phyloP scores from a whole-genome alignment of 805 yeast genomes.

The Helenozyma rhizophorensis region DNA sequence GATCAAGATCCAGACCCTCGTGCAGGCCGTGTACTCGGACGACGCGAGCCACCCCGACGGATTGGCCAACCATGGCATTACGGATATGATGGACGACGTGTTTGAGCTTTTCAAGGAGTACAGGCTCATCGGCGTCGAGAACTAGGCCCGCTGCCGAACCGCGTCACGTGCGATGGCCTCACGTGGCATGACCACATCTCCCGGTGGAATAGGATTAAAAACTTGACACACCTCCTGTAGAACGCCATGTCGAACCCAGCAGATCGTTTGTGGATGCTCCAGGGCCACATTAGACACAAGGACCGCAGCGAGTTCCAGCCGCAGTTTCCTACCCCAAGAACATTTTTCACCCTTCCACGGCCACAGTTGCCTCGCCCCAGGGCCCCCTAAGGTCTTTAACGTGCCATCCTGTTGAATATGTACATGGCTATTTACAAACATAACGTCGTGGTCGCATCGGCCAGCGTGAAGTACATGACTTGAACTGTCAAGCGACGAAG shows the following conservation, averaged over 20 bases:
- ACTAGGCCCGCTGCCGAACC: conserved; percentile 1
- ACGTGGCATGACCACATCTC: too few relatives aligned
- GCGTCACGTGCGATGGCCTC: conserved; percentile 1
- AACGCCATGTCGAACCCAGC: conserved; percentile 13
- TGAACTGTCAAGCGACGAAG: too few relatives aligned
- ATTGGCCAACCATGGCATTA: conserved; percentile 49
- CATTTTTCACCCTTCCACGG: too few relatives aligned
- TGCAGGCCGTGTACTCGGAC: conserved; percentile 59
- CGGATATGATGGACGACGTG: conserved; percentile 50
- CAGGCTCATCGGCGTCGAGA: conserved; percentile 40
- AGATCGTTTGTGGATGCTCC: conserved; percentile 16
- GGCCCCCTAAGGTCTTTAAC: too few relatives aligned
- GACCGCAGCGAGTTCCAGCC: conserved; percentile 12
- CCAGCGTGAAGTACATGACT: too few relatives aligned
- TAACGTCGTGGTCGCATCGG: too few relatives aligned
- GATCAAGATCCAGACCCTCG: conserved; percentile 68
- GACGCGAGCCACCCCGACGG: conserved; percentile 19
- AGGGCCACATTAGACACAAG: conserved; percentile 13
- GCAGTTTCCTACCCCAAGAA: conserved; percentile 13
- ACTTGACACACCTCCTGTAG: too few relatives aligned
- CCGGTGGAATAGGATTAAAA: too few relatives aligned
- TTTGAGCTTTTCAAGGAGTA: conserved; percentile 46
- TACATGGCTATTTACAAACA: too few relatives aligned
- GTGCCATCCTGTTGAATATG: too few relatives aligned
- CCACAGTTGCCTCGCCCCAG: too few relatives aligned